A percentile compares a stretch with the other conserved stretches of the same genome.
These are phyloP conservation scores for Mycena sp. DNA, from an alignment of 1,284 basidiomycete species.

Conservation along the genomic window DNA sequence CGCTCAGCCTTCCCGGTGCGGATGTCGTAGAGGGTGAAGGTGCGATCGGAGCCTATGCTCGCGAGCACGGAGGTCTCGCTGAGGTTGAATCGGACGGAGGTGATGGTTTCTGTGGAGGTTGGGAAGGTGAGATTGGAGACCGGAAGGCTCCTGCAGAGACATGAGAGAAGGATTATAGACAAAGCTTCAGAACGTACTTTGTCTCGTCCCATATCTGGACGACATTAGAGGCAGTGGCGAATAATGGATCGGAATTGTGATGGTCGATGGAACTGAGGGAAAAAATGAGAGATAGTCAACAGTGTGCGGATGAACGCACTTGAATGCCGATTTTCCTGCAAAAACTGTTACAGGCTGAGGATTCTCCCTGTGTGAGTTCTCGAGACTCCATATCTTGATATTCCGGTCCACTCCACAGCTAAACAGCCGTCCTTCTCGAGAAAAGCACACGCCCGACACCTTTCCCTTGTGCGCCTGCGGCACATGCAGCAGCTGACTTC, in stretches of 20 bases:
- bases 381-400: slow-evolving; percentile 89
- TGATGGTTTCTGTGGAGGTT: slow-evolving; percentile 87
- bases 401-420: slow-evolving; percentile 94
- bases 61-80: slow-evolving; percentile 95
- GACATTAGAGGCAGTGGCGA: slow-evolving; percentile 92
- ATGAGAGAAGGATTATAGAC: background rate
- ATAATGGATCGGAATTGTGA: slow-evolving; percentile 86
- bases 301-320: slow-evolving; percentile 56
- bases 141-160: slow-evolving; percentile 65
- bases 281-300: slow-evolving; percentile 7
- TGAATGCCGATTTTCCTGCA: slow-evolving; percentile 87
- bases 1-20: slow-evolving; percentile 95
- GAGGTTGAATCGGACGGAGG: slow-evolving; percentile 91
- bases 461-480: slow-evolving; percentile 92
- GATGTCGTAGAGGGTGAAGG: slow-evolving; percentile 96
- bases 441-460: slow-evolving; percentile 86
- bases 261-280: slow-evolving; percentile 88
- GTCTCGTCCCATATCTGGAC: slow-evolving; percentile 99
- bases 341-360: slow-evolving; percentile 78
- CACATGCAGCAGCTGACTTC: slow-evolving; percentile 74
- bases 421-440: slow-evolving; percentile 75
- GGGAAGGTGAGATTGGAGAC: slow-evolving; percentile 87
- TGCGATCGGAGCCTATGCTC: slow-evolving; percentile 93
- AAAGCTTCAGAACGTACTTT: slow-evolving; percentile 64
- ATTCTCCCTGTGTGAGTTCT: slow-evolving; percentile 30